These are phyloP conservation scores for Dothiorella sarmentorum DNA, from an alignment of 2,329 filamentous ascomycete species.

Conservation along the genomic window DNA sequence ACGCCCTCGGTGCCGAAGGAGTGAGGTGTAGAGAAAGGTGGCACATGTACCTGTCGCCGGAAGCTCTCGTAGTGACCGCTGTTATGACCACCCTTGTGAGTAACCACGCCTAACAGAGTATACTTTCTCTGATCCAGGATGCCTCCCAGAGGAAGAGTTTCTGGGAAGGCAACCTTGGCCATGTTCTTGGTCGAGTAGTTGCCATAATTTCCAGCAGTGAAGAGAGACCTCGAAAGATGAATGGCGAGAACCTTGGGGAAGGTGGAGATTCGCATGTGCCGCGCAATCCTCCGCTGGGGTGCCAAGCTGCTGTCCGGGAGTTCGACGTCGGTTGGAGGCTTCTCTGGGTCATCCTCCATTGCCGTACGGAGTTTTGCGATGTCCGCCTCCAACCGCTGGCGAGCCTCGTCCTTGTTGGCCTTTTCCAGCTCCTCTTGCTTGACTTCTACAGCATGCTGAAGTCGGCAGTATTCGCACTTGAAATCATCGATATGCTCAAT, in stretches of 20 bases:
- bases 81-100: constrained; percentile 91
- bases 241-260: constrained; percentile 91
- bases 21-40: constrained; percentile 79
- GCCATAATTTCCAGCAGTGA: constrained; percentile 66
- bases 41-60: constrained; percentile 73
- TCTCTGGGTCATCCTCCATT: constrained; percentile 78
- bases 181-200: constrained; percentile 84
- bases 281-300: constrained; percentile 79
- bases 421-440: constrained; percentile 59
- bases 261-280: constrained; percentile 78
- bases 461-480: constrained; percentile 86
- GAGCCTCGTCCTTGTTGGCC: constrained; percentile 33
- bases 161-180: constrained; percentile 89
- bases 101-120: constrained; percentile 80
- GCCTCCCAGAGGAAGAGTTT: constrained; percentile 77
- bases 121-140: constrained; percentile 76
- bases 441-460: constrained; percentile 71
- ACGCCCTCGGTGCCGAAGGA: constrained; percentile 72
- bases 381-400: constrained; percentile 52
- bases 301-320: constrained; percentile 72
- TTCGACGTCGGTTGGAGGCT: constrained; percentile 65
- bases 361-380: constrained; percentile 65
- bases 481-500: constrained; percentile 96
- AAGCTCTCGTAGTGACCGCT: constrained; percentile 98
- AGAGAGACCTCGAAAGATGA: constrained; percentile 91